Conservation (phyloP, 768 basidiomycete species). For the Brasilioporus rufonigricans region DNA sequence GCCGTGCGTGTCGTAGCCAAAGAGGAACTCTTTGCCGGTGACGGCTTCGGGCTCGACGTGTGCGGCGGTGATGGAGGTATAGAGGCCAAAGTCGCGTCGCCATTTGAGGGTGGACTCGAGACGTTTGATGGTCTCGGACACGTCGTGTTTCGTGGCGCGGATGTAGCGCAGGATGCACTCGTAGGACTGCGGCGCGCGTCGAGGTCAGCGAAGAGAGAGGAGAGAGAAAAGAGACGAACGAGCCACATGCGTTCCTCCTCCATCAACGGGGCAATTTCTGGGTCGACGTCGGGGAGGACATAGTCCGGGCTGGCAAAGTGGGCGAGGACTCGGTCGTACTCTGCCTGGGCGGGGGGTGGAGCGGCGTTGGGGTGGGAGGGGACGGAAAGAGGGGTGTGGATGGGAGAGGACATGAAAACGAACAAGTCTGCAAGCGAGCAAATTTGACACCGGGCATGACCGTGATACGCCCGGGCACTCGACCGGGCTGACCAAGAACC, state of each 20-base stretch:
- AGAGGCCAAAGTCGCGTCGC: constrained; percentile 77
- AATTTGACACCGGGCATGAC: too few relatives aligned
- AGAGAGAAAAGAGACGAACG: constrained; percentile 33
- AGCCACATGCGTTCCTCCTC: constrained; percentile 81
- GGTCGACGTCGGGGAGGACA: constrained; percentile 43
- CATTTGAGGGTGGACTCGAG: constrained; percentile 74
- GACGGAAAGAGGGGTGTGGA: constrained; percentile 24
- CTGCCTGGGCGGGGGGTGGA: constrained; percentile 36
- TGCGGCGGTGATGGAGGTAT: constrained; percentile 56
- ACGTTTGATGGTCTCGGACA: constrained; percentile 54
- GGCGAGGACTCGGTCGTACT: constrained; percentile 53
- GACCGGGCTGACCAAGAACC: too few relatives aligned
- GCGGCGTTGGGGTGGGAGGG: constrained; percentile 27
- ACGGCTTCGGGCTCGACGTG: constrained; percentile 75
- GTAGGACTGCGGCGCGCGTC: constrained; percentile 52
- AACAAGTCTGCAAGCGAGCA: too few relatives aligned
- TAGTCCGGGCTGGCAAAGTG: constrained; percentile 59
- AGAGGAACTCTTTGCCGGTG: constrained; percentile 79
- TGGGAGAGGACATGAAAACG: constrained; percentile 7
- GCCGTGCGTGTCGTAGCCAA: constrained; percentile 68
- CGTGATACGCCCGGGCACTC: too few relatives aligned
- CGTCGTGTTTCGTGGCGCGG: constrained; percentile 76
- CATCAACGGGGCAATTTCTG: constrained; percentile 43
- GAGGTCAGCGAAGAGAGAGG: too few relatives aligned
- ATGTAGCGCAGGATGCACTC: constrained; percentile 78